Evolutionary conservation across 805 yeast genomes (phyloP).

Genomic region (Saturnispora ahearnii): DNA sequence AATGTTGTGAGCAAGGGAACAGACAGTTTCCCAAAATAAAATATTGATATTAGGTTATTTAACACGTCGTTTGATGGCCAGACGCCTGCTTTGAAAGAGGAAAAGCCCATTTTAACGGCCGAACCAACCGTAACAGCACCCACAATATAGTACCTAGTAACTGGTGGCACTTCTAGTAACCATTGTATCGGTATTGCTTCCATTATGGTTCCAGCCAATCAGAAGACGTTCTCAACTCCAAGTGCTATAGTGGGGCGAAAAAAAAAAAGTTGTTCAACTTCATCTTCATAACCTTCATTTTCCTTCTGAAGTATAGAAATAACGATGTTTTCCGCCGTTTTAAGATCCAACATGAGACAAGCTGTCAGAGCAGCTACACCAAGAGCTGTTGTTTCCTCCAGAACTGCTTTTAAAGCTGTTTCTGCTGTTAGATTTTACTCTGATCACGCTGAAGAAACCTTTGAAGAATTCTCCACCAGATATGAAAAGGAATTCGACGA

Average conservation of each 20-base stretch:
- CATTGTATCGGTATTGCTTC: conserved; percentile 32
- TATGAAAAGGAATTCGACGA: conserved; percentile 93
- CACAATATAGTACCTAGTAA: conserved; percentile 32
- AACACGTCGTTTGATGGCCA: not conserved
- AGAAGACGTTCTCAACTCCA: not conserved
- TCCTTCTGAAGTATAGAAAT: not conserved
- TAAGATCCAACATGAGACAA: conserved; percentile 24
- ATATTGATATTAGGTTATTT: conserved; percentile 30
- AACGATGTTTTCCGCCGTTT: conserved; percentile 25
- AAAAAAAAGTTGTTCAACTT: not conserved
- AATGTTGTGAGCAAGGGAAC: conserved; percentile 28
- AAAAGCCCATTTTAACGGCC: conserved; percentile 26
- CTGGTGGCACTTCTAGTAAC: conserved; percentile 37
- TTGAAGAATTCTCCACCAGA: conserved; percentile 87
- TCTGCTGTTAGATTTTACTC: conserved; percentile 55
- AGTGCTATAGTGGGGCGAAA: not conserved
- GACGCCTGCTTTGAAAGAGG: not conserved
- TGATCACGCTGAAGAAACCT: conserved; percentile 81
- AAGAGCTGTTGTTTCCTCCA: conserved; percentile 19
- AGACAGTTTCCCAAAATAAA: conserved; percentile 34
- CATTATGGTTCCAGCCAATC: conserved; percentile 16
- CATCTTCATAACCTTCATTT: not conserved
- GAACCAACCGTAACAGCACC: conserved; percentile 28
- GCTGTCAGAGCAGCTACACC: conserved; percentile 28
- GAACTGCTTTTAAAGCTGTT: conserved; percentile 11